Base-by-base conservation (phyloP, 176 grass and related monocot species). In the Miscanthus lutarioriparius region DNA sequence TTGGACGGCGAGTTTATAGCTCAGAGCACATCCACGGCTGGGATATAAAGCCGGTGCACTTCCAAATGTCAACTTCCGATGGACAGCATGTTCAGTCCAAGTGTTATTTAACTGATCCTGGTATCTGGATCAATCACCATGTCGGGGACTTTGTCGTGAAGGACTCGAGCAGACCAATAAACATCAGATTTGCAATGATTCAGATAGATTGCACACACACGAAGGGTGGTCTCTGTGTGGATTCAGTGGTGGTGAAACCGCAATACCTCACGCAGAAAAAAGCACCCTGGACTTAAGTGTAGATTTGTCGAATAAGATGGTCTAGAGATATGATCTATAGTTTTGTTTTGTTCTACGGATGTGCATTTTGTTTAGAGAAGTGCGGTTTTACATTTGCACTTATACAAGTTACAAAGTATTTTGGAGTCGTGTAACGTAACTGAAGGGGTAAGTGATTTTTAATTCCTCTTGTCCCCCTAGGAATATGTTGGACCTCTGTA, bases 161-260 rank as follows among this genome's bases (percentile, higher is more conserved):
- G 59, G 54, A 82, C 76, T 95, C 91, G 0, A 61, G 76, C 51
- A 32, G 76, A 30, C 81, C 85, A 0, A 71, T 79, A 20, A 88
- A 47, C 38, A 59, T 99, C 81, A 66, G 67, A 4, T 99, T 99
- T 71, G 91, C 91, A 17, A 89, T 96, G 96, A 71, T 86, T 86
- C 96, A 99, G 68, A 99, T 96, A 74, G 96, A 99, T 26, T 99
- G 96, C 88, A 99, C 96, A 6, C 96, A 99, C 87, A 96, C 88
- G 6, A 99, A 98, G 86, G 93, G 96, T 15, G 93, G 93, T 13
- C 88, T 99, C 5, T 98, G 91, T 22, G 82, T 98, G n/a, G 96
- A 98, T 88, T 95, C 93, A 10, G 96, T 93, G 69, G 51, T 88
- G 45, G 78, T 98, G 75, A 85, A 88, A 51, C 96, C 93, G 3